Evolutionary conservation across 441 rosid genomes (phyloP).

Genomic region (Populus trichocarpa): DNA sequence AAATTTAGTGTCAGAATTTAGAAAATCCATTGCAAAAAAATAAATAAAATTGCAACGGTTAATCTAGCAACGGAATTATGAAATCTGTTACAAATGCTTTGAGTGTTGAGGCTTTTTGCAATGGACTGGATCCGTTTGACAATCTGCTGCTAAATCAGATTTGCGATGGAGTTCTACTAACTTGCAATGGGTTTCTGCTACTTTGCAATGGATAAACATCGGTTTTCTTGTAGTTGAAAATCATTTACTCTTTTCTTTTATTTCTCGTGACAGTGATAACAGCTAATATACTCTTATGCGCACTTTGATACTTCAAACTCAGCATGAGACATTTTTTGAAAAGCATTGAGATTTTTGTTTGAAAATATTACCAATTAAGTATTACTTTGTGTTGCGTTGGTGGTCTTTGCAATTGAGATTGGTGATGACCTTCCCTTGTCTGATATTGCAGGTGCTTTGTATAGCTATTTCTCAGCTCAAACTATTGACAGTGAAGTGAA

Average conservation of each 20-base stretch:
- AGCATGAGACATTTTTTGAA: not conserved
- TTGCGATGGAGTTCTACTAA: not conserved
- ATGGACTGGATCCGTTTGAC: not conserved
- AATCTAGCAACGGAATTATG: not conserved
- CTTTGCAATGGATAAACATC: not conserved
- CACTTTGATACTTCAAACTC: not conserved
- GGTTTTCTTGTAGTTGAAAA: not conserved
- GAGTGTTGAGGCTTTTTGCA: not conserved
- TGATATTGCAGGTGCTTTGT: conserved; percentile 12
- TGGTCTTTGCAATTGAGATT: not conserved
- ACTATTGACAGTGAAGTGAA: not conserved
- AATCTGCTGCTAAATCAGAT: not conserved
- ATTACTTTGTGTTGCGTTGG: not conserved
- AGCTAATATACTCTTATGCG: not conserved
- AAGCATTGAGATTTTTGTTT: not conserved
- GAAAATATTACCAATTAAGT: not conserved
- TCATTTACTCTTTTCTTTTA: not conserved
- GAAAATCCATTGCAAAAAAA: not conserved
- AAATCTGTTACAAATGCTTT: not conserved
- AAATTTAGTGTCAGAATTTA: not conserved
- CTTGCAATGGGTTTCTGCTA: too few relatives aligned
- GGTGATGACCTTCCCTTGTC: not conserved
- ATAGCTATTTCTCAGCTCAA: not conserved
- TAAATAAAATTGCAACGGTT: not conserved
- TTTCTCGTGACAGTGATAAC: not conserved